These are phyloP conservation scores for Lachancea cidri DNA, from an alignment of 805 yeast genomes.

Conservation along the genomic window DNA sequence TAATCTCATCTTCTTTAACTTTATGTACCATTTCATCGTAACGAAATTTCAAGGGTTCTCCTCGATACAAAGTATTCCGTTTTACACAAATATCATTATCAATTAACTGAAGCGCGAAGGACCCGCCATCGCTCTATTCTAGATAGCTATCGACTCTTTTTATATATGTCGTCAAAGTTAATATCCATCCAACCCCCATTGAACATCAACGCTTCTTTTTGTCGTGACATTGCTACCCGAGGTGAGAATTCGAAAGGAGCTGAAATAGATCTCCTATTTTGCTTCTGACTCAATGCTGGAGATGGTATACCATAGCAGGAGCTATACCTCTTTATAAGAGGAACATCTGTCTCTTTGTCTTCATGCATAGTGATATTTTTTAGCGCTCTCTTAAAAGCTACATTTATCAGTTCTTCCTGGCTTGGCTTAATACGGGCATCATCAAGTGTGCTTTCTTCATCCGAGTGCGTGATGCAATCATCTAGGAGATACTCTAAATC, in stretches of 20 bases:
- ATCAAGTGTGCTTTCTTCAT: constrained; percentile 3
- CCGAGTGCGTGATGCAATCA: constrained; percentile 10
- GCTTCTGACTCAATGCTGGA: neutral
- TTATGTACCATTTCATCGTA: constrained; percentile 5
- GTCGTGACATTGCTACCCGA: neutral
- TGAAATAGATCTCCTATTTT: constrained; percentile 9
- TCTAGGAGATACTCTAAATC: constrained; percentile 24
- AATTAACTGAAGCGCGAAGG: neutral
- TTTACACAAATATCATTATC: too few species aligned
- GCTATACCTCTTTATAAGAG: constrained; percentile 1
- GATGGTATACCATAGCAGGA: constrained; percentile 2
- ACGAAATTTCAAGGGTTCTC: neutral
- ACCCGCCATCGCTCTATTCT: constrained; percentile 1
- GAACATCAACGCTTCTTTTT: neutral
- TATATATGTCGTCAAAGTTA: constrained; percentile 6
- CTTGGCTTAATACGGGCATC: neutral
- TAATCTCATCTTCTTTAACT: constrained; percentile 3
- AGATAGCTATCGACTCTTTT: neutral
- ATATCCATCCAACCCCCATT: constrained; percentile 9
- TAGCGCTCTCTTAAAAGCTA: constrained; percentile 10
- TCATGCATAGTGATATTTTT: constrained; percentile 4
- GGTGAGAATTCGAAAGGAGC: too few species aligned
- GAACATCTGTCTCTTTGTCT: neutral
- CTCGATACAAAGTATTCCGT: too few species aligned
- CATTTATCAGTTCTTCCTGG: constrained; percentile 8